Evolutionary conservation across 2,329 filamentous ascomycete genomes (phyloP), one percentile per base, ranked within the genome.

Genomic region (Gnomoniopsis sp.): DNA sequence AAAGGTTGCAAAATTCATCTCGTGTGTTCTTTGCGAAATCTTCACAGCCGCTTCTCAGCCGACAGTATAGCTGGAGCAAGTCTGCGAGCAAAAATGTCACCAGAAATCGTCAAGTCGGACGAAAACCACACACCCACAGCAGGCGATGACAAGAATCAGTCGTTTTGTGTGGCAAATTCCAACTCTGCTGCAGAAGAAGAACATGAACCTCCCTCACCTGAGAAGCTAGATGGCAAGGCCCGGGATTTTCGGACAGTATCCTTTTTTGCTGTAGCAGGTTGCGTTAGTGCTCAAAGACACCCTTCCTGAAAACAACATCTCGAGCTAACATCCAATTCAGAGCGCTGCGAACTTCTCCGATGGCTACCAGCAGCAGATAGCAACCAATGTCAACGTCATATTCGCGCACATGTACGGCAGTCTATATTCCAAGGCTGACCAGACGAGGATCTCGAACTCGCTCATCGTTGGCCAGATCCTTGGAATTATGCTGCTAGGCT

Each of bases 401-500:
- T 70, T 71, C 59, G 65, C 66, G 17, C 70, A 71, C 55, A 58
- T 68, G 10, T 62, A 69, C 14, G 66, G 65, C 14, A 63, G 63
- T 50, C 51, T 62, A 15, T 73, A 71, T 63, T 71, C 69, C 2
- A 67, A 70, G 0, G 49, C 57, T 1, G 61, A 62, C n/a, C 66
- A 70, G 57, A 72, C 70, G 10, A 65, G 68, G 4, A 68, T 72
- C 34, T 70, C 64, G 14, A 72, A 72, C 30, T 65, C 69, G 1
- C 63, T 73, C 2, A 66, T 73, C 21, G 65, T 72, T 2, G 70
- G 70, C 1, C 65, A 66, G 2, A 63, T 72, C 1, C 66, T 72
- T n/a, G 70, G 70, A 0, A 72, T 71, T 22, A 55, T 73, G 2
- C 49, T 70, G 1, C 65, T 72, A 15, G 71, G 71, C 3, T 71